These are phyloP conservation scores for Candida nanaspora DNA, from an alignment of 805 yeast species.

Conservation along the genomic window DNA sequence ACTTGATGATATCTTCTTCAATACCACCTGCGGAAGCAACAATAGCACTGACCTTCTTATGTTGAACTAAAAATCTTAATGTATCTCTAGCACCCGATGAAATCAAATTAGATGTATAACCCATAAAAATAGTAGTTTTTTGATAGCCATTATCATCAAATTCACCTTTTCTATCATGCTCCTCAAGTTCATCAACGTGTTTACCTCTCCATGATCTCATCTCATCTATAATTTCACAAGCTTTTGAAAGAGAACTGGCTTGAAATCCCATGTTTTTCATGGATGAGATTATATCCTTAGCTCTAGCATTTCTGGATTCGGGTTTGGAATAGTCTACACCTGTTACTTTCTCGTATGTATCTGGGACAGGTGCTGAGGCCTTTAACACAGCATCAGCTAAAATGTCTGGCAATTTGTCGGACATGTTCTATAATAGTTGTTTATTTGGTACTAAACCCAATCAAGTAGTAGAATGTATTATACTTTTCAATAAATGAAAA, in stretches of 20 bases:
- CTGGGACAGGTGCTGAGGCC: conserved; percentile 81
- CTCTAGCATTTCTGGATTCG: conserved; percentile 68
- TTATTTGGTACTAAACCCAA: no score
- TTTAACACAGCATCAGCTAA: conserved; percentile 90
- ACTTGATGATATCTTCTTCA: conserved; percentile 95
- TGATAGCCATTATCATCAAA: conserved; percentile 75
- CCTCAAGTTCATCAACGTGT: conserved; percentile 59
- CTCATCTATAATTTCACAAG: conserved; percentile 86
- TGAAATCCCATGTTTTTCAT: conserved; percentile 98
- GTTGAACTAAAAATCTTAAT: conserved; percentile 79
- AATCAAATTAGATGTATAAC: conserved; percentile 93
- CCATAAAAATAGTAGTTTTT: conserved; percentile 87
- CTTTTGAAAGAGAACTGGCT: conserved; percentile 77
- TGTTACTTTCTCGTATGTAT: conserved; percentile 64
- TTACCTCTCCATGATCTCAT: conserved; percentile 94
- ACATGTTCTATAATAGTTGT: no score
- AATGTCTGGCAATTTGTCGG: conserved; percentile 47
- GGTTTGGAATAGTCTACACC: conserved; percentile 89
- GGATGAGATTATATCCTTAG: conserved; percentile 67
- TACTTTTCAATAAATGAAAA: no score
- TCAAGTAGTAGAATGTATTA: no score
- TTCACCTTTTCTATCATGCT: conserved; percentile 64
- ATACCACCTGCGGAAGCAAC: conserved; percentile 98
- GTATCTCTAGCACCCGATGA: conserved; percentile 93
- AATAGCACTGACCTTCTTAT: conserved; percentile 89